Base-by-base conservation (phyloP, 2,329 filamentous ascomycete genomes). In the Talaromyces atroroseus region DNA sequence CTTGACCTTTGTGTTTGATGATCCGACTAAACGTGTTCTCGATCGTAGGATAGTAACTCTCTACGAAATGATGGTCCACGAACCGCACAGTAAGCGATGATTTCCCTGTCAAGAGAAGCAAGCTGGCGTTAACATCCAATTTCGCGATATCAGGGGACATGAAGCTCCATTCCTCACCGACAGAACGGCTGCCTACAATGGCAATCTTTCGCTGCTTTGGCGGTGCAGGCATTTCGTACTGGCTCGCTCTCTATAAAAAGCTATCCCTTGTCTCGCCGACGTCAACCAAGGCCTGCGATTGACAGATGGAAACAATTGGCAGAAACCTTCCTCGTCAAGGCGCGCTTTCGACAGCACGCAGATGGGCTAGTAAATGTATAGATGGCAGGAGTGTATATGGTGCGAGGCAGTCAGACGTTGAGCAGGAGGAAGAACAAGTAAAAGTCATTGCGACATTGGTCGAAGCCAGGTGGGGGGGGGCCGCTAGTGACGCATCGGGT, bases 21-120 rank as follows among this genome's bases (percentile, higher is more conserved):
- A 91, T 87, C 74, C 95, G 95, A 79, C 88, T 95, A 73, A 99
- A 99, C 2, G 92, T 97, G 74, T 97, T 99, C 75, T 99, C 94
- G 68, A 99, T 97, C 42, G 94, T 99, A 36, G 94, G 94, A 74
- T 99, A 99, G 77, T 99, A 99, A 74, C 89, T 95, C 74, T 99
- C 94, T 69, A 99, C 92, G 71, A 99, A 99, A 76, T 96, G 92
- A 61, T 91, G 91, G 72, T 99, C 94, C 69, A 96, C 92, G 70
- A 94, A 97, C 71, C 92, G 92, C 49, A 97, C 94, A 12, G 94
- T 95, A 63, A 99, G 85, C 54, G 92, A 97, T 21, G 91, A 96
- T 81, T 99, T 99, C 74, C 94, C 94, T 50, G n/a, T 18, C 32
- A 46, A 24, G 48, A 11, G 38, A 52, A 34, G 23, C 48, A 20